A percentile compares a stretch with the other conserved stretches of the same genome.
phyloP scores from a whole-genome alignment of 2,329 filamentous ascomycete genomes.

The Cladorrhinum sp. region DNA sequence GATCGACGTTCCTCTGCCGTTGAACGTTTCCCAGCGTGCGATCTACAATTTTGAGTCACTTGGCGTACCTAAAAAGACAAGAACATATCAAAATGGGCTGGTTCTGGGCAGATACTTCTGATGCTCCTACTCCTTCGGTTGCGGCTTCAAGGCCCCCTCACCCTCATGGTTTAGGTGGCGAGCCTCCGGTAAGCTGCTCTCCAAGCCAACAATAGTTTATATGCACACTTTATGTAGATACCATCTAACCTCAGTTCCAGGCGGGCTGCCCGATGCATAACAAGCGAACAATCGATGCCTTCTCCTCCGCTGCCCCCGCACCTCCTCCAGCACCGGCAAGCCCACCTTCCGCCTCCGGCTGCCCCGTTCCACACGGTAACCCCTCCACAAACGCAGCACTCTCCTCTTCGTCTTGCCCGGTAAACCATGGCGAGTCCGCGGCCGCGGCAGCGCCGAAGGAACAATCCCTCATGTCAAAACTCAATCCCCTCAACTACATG shows the following conservation, averaged over 20 bases:
- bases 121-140: constrained; percentile 23
- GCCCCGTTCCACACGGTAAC: constrained; percentile 45
- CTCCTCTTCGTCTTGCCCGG: constrained; percentile 32
- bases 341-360: constrained; percentile 33
- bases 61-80: not conserved
- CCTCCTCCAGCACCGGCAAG: constrained; percentile 32
- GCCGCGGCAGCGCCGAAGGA: constrained; percentile 32
- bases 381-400: constrained; percentile 21
- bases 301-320: constrained; percentile 37
- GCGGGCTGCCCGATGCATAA: constrained; percentile 55
- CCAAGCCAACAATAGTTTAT: too few relatives aligned
- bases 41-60: not conserved
- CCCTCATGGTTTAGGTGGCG: constrained; percentile 27
- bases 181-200: constrained; percentile 40
- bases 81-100: constrained; percentile 50
- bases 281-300: constrained; percentile 48
- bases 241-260: constrained; percentile 35
- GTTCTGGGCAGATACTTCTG: constrained; percentile 58
- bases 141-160: constrained; percentile 21
- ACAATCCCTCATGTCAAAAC: constrained; percentile 50
- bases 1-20: not conserved
- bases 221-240: not conserved
- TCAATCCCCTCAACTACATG: constrained; percentile 89
- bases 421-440: constrained; percentile 38
- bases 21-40: not conserved